phyloP scores from a whole-genome alignment of 148 eudicot genomes.

The Amaranthus cruentus region DNA sequence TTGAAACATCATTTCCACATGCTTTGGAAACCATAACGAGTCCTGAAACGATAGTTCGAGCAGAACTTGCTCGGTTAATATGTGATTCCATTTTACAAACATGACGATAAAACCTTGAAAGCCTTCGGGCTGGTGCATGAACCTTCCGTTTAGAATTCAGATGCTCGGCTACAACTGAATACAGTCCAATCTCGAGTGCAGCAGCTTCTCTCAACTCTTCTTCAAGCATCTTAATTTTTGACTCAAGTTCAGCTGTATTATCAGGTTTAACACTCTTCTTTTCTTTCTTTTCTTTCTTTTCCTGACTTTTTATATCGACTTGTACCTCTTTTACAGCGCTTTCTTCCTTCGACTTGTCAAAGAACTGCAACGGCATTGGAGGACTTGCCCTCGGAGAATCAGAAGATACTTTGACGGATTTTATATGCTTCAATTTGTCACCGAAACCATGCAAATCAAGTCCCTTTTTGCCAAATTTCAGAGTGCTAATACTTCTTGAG shows the following conservation, averaged over 20 bases:
- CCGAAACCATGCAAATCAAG: conserved; percentile 38
- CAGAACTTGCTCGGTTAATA: conserved; percentile 64
- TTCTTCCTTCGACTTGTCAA: conserved; percentile 31
- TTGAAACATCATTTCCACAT: conserved; percentile 78
- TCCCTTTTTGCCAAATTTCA: conserved; percentile 46
- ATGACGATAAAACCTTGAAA: conserved; percentile 65
- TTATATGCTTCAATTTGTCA: conserved; percentile 59
- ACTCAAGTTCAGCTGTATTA: conserved; percentile 37
- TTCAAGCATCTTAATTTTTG: conserved; percentile 64
- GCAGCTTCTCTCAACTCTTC: conserved; percentile 86
- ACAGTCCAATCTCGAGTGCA: conserved; percentile 57
- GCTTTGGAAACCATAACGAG: conserved; percentile 79
- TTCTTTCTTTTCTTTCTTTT: conserved; percentile 36
- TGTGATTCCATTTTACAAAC: conserved; percentile 41
- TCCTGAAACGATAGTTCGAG: conserved; percentile 62
- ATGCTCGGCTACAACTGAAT: conserved; percentile 73
- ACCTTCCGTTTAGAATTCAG: conserved; percentile 71
- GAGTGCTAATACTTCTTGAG: conserved; percentile 45
- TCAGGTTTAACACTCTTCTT: conserved; percentile 34
- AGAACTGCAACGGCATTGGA: conserved; percentile 18
- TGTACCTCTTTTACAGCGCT: conserved; percentile 29
- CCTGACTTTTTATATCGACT: conserved; percentile 33
- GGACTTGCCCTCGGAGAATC: conserved; percentile 29
- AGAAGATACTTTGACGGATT: conserved; percentile 47
- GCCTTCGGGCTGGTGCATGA: conserved; percentile 79